Percentiles rank a stretch among this genome's conserved stretches.
These are phyloP conservation scores for Pseudonectria buxi DNA, from an alignment of 2,329 filamentous ascomycete species.

Conservation along the genomic window DNA sequence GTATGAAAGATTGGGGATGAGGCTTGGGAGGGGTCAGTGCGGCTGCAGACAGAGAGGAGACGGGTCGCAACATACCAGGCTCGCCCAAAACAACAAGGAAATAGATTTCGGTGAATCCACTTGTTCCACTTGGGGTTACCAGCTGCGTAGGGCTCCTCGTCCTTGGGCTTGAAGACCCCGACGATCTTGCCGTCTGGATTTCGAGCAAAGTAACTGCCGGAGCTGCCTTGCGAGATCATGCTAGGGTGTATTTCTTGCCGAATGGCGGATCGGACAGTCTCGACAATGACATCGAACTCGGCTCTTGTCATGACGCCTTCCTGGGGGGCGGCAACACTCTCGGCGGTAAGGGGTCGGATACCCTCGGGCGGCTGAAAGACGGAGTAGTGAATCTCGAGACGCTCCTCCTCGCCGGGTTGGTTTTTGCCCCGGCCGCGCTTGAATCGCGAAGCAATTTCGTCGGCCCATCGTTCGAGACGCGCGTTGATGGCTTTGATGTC, in stretches of 20 bases:
- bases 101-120: conserved; percentile 96
- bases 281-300: conserved; percentile 82
- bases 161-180: conserved; percentile 97
- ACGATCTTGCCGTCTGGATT: conserved; percentile 90
- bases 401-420: conserved; percentile 68
- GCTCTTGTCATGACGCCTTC: conserved; percentile 65
- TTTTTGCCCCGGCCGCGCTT: conserved; percentile 75
- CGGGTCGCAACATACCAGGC: conserved; percentile 56
- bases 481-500: conserved; percentile 99
- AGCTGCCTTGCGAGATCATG: conserved; percentile 95
- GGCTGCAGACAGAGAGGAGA: background rate
- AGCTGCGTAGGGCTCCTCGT: conserved; percentile 95
- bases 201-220: conserved; percentile 94
- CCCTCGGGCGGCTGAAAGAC: conserved; percentile 93
- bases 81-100: conserved; percentile 93
- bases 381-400: conserved; percentile 91
- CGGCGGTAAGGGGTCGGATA: conserved; percentile 69
- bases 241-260: conserved; percentile 86
- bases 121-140: conserved; percentile 99
- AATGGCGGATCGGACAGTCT: conserved; percentile 86
- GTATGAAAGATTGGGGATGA: conserved; percentile 96
- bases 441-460: conserved; percentile 96
- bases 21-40: conserved; percentile 33
- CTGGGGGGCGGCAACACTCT: conserved; percentile 59
- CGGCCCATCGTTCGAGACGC: conserved; percentile 89